Conservation (phyloP, 345 rosid genomes). For the Gynandropsis gynandra region DNA sequence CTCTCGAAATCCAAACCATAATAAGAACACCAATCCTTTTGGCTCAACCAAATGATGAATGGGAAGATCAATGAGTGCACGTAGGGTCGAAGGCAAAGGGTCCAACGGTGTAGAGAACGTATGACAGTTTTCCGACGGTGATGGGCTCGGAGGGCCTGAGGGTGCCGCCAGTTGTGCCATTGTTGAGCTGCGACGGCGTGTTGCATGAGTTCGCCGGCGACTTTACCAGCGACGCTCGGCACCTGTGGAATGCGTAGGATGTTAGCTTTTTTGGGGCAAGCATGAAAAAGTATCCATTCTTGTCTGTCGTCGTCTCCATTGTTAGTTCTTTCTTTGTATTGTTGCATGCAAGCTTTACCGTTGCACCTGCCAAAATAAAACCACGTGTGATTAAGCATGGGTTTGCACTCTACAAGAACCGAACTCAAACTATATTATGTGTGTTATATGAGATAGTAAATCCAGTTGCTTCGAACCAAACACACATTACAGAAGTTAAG, state of each 20-base stretch:
- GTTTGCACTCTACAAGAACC: no score
- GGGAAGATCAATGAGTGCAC: constrained; percentile 33
- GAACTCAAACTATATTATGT: no score
- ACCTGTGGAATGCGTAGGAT: constrained; percentile 61
- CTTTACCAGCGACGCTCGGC: constrained; percentile 44
- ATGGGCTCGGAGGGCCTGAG: constrained; percentile 42
- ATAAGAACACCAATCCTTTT: no score
- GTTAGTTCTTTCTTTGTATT: constrained; percentile 38
- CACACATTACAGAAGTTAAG: no score
- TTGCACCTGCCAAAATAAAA: constrained; percentile 39
- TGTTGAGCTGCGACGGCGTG: constrained; percentile 44
- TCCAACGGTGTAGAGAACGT: constrained; percentile 50
- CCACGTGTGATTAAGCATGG: background rate
- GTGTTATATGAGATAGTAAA: no score
- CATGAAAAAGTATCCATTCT: constrained; percentile 67
- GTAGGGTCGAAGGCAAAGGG: constrained; percentile 78
- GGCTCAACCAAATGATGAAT: no score
- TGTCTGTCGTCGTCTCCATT: constrained; percentile 45
- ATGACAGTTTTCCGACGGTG: constrained; percentile 29
- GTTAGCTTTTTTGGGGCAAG: constrained; percentile 67
- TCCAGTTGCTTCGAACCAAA: no score
- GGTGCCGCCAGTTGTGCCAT: constrained; percentile 42
- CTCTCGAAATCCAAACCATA: no score
- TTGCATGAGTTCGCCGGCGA: constrained; percentile 28
- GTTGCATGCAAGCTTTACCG: constrained; percentile 66